Evolutionary conservation across 2,329 filamentous ascomycete species (phyloP), one percentile per base, ranked within the genome.

Genomic region (Sarocladium brachiariae): DNA sequence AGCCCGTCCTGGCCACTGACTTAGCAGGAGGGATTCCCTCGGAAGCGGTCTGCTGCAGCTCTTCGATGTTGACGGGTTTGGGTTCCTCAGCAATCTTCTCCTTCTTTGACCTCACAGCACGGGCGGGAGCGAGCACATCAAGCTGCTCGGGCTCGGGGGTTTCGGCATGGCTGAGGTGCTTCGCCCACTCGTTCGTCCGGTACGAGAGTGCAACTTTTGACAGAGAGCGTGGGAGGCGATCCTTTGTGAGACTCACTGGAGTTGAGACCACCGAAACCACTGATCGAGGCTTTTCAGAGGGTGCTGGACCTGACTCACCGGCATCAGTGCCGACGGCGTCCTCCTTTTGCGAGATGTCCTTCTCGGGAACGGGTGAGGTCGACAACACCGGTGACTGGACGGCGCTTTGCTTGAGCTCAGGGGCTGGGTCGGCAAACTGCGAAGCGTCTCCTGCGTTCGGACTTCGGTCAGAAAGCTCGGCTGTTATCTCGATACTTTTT

Each of bases 161-260:
- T 14, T 96, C 91, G 6, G 92, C 90, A 37, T 78, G 72, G 55
- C 83, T 82, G 10, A 96, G 74, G 64, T 96, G 89, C 65, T 96
- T 96, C 0, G 90, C 89, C 92, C 92, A 97, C 68, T 97, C 92
- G 56, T 95, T 95, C 2, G 90, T 96, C 52, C 92, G 81, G 62
- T 93, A 95, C 0, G 86, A 87, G 63, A 89, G 73, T 2, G 90
- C 86, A 8, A 95, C 79, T 54, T 81, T 84, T 1, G 90, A 93
- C 30, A 90, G 67, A 11, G 81, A 80, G n/a, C 75, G 71, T 1
- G 88, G 87, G 9, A 95, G 75, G 10, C 75, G 75, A 3, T 82
- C 80, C 55, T 75, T 77, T 4, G 77, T 82, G 52, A 86, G 64
- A 43, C 69, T 78, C 14, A 65, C 66, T 7, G 70, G 65, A 13